phyloP scores from a whole-genome alignment of 2,329 filamentous ascomycete species.

The Sporothrix inflata region DNA sequence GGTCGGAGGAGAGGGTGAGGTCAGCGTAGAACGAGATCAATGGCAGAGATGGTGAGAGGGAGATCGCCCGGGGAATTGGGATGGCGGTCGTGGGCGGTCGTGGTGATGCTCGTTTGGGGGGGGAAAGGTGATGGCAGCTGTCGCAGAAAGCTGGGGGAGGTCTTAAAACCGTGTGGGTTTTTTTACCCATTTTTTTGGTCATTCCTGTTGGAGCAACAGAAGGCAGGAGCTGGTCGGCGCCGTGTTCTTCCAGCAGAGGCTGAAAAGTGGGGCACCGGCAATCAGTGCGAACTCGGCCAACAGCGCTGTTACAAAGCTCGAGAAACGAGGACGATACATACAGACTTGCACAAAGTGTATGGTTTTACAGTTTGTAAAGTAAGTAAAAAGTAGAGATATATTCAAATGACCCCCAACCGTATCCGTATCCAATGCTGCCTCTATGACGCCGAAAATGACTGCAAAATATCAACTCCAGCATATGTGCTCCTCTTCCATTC shows the following conservation, averaged over 20 bases:
- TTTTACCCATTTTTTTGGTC: conserved; percentile 18
- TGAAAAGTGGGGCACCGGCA: conserved; percentile 20
- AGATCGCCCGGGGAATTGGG: not conserved
- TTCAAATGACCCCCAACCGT: not conserved
- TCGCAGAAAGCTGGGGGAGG: conserved; percentile 9
- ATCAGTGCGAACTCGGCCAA: not conserved
- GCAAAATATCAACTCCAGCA: not conserved
- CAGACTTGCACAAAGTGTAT: not conserved
- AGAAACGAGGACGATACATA: not conserved
- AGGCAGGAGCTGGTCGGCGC: conserved; percentile 30
- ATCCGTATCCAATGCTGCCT: not conserved
- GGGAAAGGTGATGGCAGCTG: conserved; percentile 1
- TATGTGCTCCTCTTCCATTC: not conserved
- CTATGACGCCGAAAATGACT: conserved; percentile 1
- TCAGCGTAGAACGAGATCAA: not conserved
- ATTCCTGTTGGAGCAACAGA: not conserved
- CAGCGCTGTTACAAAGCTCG: not conserved
- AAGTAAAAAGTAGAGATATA: conserved; percentile 23
- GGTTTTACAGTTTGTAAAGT: not conserved
- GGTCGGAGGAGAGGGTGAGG: not conserved
- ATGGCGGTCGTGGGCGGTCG: not conserved
- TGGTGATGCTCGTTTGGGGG: conserved; percentile 16
- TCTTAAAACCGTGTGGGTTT: conserved; percentile 26
- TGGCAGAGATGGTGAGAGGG: not conserved
- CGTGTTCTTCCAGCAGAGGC: conserved; percentile 32